Evolutionary conservation across 257 asterid species (phyloP).

Genomic region (Ilex aquifolium): DNA sequence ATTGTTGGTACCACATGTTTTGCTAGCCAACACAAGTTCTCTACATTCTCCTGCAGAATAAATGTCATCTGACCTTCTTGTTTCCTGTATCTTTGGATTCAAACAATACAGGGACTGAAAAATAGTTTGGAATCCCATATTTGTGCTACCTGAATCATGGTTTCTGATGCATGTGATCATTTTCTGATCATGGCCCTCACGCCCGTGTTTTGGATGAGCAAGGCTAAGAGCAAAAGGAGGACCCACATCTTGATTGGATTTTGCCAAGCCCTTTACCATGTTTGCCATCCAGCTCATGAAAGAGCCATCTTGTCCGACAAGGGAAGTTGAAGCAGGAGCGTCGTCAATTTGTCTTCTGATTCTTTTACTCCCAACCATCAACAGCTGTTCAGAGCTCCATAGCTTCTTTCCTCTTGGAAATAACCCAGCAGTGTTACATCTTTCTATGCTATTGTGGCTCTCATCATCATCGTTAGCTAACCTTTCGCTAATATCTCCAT

Average conservation of each 20-base stretch:
- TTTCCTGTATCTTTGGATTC: slow-evolving; percentile 17
- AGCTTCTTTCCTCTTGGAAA: slow-evolving; percentile 34
- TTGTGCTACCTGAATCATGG: slow-evolving; percentile 21
- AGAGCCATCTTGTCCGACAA: slow-evolving; percentile 32
- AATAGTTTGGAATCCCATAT: slow-evolving; percentile 36
- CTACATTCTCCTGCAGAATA: slow-evolving; percentile 18
- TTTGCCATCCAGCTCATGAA: slow-evolving; percentile 72
- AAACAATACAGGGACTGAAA: slow-evolving; percentile 46
- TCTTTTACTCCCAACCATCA: slow-evolving; percentile 39
- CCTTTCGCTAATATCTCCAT: slow-evolving; percentile 24
- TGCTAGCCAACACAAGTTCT: slow-evolving; percentile 15
- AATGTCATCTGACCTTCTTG: slow-evolving; percentile 19
- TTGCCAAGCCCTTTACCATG: slow-evolving; percentile 55
- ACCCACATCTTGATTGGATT: slow-evolving; percentile 21
- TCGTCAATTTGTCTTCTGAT: slow-evolving; percentile 24
- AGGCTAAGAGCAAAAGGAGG: slow-evolving; percentile 25
- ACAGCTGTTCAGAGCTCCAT: slow-evolving; percentile 16
- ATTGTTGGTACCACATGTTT: slow-evolving; percentile 4
- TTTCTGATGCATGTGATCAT: slow-evolving; percentile 10
- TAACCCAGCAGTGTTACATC: slow-evolving; percentile 54
- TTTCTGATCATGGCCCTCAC: slow-evolving; percentile 17
- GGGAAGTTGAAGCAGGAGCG: slow-evolving; percentile 23
- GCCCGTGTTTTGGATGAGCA: slow-evolving; percentile 18
- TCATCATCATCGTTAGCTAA: slow-evolving; percentile 16
- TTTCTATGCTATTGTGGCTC: slow-evolving; percentile 49